Evolutionary conservation across 441 rosid species (phyloP), one percentile per base, ranked within the genome.

Genomic region (Eutrema salsugineum): DNA sequence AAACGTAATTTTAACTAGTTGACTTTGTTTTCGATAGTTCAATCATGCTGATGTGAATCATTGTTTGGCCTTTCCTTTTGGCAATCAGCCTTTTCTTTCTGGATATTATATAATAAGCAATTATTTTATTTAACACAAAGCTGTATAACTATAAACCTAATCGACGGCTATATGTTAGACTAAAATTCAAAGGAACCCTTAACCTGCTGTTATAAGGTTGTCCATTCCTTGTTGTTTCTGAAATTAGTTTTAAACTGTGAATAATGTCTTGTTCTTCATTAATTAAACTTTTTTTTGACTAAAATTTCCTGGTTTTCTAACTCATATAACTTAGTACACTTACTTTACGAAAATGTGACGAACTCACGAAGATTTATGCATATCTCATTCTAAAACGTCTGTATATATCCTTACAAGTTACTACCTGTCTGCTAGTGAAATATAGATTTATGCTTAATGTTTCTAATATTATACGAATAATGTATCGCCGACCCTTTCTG

Each of bases 41-140:
- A 54, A 9, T 20, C 40, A 46, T 38, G 61, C 47, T 66, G 62
- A 49, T 58, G 48, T 49, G 32, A 50, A 40, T 19, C 46, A 49
- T 66, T 66, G 77, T 58, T 58, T 66, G 67, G 54, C 54, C 47
- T 66, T 39, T 73, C 67, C 46, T 57, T 66, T 66, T 66, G 72
- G 38, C 53, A 5, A 30, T 40, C 8, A 38, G 22, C 20, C 36
- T 40, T 73, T 73, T 73, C 47, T 36, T 19, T 47, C 48, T 48
- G 59, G 51, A 35, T 24, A 14, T 30, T 55, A 43, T 49, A 15
- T 63, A 33, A 6, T 39, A 53, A 6, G 35, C 64, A 46, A 22
- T 9, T 56, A 27, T 46, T 55, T 42, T 44, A 20, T 59, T 22
- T 19, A 63, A 33, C 15, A 9, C 35, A 55, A 35, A 56, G 15